These are phyloP conservation scores for Sonneratia caseolaris DNA, from an alignment of 345 rosid species.

Conservation along the genomic window DNA sequence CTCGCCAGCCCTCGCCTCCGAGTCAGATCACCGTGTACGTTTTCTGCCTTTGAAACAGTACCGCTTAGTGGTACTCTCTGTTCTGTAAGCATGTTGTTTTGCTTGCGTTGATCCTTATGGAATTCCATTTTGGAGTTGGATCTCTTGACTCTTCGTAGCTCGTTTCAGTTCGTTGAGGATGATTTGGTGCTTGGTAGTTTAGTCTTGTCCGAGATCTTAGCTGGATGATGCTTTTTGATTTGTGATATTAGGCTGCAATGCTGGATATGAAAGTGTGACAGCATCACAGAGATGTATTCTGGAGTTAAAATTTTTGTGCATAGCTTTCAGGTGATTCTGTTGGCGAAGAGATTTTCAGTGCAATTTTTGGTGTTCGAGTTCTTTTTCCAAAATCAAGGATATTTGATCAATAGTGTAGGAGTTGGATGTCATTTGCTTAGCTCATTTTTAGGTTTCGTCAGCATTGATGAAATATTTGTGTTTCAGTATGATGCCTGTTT, in stretches of 20 bases:
- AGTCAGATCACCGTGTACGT: constrained; percentile 88
- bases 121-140: background rate
- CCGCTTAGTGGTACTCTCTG: constrained; percentile 25
- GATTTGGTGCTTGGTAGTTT: background rate
- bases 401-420: background rate
- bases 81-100: no score
- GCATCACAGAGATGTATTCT: background rate
- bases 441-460: background rate
- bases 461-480: background rate
- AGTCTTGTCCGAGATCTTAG: background rate
- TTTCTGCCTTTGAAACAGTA: background rate
- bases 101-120: background rate
- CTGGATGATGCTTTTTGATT: background rate
- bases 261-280: background rate
- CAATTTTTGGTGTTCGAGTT: background rate
- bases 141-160: background rate
- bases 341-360: background rate
- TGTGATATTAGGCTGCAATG: background rate
- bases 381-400: background rate
- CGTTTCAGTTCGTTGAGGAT: background rate
- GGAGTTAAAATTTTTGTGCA: background rate
- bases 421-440: background rate
- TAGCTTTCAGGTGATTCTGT: background rate
- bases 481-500: background rate
- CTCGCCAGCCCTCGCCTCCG: constrained; percentile 49